Percentiles rank a stretch among this genome's conserved stretches.
These are phyloP conservation scores for Ettlia oleoabundans DNA, from an alignment of 139 green algal genomes.

Conservation along the genomic window DNA sequence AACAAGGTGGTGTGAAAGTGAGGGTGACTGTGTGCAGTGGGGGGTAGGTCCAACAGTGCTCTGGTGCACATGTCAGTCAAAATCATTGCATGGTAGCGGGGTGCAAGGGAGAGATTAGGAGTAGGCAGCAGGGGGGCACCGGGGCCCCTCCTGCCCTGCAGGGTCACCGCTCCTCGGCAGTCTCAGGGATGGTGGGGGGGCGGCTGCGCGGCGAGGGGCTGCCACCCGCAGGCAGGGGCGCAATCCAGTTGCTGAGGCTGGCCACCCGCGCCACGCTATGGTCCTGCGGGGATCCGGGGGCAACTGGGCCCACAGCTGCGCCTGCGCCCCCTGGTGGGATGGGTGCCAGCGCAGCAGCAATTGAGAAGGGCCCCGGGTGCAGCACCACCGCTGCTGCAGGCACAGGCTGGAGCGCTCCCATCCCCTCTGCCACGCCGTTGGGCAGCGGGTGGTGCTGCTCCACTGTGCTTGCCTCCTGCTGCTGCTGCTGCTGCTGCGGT, in stretches of 20 bases:
- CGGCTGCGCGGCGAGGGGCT: slow-evolving; percentile 32
- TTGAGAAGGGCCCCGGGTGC: background rate
- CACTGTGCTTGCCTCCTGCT: too few species aligned
- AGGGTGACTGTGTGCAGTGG: too few species aligned
- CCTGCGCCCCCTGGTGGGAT: background rate
- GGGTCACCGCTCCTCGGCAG: background rate
- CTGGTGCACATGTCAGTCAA: too few species aligned
- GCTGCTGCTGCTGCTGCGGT: background rate
- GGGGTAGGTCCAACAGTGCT: too few species aligned
- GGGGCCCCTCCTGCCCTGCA: background rate
- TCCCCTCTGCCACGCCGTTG: background rate
- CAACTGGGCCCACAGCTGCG: background rate
- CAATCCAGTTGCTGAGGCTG: slow-evolving; percentile 36
- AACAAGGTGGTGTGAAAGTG: too few species aligned
- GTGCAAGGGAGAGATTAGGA: background rate
- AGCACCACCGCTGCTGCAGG: background rate
- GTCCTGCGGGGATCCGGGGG: background rate
- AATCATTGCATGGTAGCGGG: background rate
- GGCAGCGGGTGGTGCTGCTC: too few species aligned
- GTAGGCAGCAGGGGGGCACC: too few species aligned
- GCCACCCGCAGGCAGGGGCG: background rate
- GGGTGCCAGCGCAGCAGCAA: background rate
- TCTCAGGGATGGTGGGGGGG: background rate
- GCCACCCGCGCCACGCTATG: slow-evolving; percentile 14
- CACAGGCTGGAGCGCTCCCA: background rate